A percentile compares a stretch with the other conserved stretches of the same genome.
phyloP scores from a whole-genome alignment of 2,329 filamentous ascomycete species.

The Aspergillus sp. region DNA sequence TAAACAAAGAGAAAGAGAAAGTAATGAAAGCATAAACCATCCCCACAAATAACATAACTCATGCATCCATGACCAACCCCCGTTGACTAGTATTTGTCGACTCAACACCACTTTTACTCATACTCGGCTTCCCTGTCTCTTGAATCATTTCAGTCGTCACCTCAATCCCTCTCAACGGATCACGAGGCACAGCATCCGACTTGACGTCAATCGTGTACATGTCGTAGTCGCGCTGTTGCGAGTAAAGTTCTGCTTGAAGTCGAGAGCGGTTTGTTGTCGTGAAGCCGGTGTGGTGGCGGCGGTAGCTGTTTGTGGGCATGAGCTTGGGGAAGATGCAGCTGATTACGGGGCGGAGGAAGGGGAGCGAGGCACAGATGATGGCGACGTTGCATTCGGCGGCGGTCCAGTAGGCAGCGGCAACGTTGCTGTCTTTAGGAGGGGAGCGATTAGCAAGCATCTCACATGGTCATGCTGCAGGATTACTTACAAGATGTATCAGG shows the following conservation, averaged over 20 bases:
- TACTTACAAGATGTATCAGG: conserved; percentile 23
- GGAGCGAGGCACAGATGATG: conserved; percentile 37
- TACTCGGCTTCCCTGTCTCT: conserved; percentile 10
- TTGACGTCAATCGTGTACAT: conserved; percentile 24
- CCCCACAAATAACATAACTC: not conserved
- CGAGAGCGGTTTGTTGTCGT: conserved; percentile 9
- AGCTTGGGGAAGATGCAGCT: conserved; percentile 34
- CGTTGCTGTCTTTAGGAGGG: conserved; percentile 16
- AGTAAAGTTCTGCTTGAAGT: conserved; percentile 7
- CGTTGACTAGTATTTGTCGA: conserved; percentile 17
- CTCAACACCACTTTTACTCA: not conserved
- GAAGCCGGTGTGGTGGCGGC: conserved; percentile 4
- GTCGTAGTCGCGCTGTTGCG: conserved; percentile 18
- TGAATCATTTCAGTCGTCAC: conserved; percentile 27
- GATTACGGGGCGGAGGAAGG: conserved; percentile 33
- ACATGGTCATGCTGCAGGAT: too few relatives aligned
- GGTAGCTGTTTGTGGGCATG: conserved; percentile 22
- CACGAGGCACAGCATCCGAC: conserved; percentile 8
- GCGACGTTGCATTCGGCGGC: conserved; percentile 38
- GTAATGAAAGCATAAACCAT: not conserved
- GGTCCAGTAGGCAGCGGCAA: conserved; percentile 39
- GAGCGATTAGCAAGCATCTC: not conserved
- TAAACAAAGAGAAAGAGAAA: not conserved
- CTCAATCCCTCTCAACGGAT: conserved; percentile 21
- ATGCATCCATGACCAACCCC: conserved; percentile 17